A percentile compares a stretch with the other conserved stretches of the same genome.
Evolutionary conservation across 2,329 filamentous ascomycete genomes (phyloP).

Genomic region (Trichoderma brevicompactum): DNA sequence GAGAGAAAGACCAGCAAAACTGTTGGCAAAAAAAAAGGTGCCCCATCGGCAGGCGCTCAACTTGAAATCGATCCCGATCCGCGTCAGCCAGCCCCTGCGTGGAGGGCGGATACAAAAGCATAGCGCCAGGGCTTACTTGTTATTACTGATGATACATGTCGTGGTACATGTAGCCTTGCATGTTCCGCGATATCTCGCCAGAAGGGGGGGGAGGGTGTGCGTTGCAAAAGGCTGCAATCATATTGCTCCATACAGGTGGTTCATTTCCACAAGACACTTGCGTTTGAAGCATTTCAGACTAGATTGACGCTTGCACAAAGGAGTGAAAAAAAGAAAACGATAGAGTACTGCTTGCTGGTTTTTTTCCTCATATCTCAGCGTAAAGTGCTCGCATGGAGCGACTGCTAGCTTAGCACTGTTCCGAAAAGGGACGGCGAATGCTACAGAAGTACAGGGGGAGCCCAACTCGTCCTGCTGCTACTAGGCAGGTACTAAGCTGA

Average conservation of each 20-base stretch:
- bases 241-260: not conserved
- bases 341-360: not conserved
- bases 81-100: slow-evolving; percentile 28
- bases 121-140: slow-evolving; percentile 22
- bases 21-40: not conserved
- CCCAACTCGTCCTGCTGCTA: not conserved
- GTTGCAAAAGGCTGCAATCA: not conserved
- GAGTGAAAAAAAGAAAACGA: not conserved
- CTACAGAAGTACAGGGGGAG: not conserved
- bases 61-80: slow-evolving; percentile 27
- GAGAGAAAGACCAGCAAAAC: too few species aligned
- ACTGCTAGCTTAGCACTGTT: slow-evolving; percentile 2
- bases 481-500: too few species aligned
- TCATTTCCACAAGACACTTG: too few species aligned
- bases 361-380: not conserved
- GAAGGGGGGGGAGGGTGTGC: too few species aligned
- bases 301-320: too few species aligned
- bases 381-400: slow-evolving; percentile 25
- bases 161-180: slow-evolving; percentile 12
- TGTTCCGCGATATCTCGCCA: not conserved
- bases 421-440: slow-evolving; percentile 10
- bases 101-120: slow-evolving; percentile 22
- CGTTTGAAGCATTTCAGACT: too few species aligned
- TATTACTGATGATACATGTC: slow-evolving; percentile 17
- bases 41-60: not conserved